Evolutionary conservation across 2,329 filamentous ascomycete genomes (phyloP), one percentile per base, ranked within the genome.

Genomic region (Talaromyces sp.): DNA sequence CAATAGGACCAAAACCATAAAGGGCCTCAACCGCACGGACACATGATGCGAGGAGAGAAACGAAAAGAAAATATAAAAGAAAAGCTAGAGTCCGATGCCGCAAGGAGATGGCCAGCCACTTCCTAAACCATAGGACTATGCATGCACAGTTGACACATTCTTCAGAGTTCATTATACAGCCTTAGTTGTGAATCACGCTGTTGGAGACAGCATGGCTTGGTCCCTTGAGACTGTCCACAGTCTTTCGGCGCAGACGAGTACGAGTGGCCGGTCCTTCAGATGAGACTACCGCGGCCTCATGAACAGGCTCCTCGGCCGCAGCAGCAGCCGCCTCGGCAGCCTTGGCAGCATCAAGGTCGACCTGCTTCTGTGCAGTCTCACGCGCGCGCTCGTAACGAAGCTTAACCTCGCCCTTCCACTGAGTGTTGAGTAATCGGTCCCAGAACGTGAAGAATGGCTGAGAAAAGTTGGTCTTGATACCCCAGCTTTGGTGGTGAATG

Each of bases 401-500:
- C 58, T 74, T 78, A 32, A 82, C 82, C 65, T 84, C 85, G 45
- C 90, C 90, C 54, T 82, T 85, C 86, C 91, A 97, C 73, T 85
- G 88, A 20, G 94, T 99, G 47, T 87, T 86, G 19, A 96, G 79
- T 24, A 91, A 68, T 42, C 83, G 81, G 71, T 99, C 94, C 91
- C 94, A 97, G 76, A 97, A 91, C 43, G 89, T 97, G 76, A 97
- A 97, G 62, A 76, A 77, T n/a, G 75, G 75, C 49, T 79, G 76
- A 8, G 75, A 76, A 51, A 76, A 79, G 57, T 78, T 77, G 45
- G 75, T 79, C 67, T 97, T 99, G 81, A 99, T 96, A 52, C 94
- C 94, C 92, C 93, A 97, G 74, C 90, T 95, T 76, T 99, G 94
- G 76, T 99, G 94, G 75, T 99, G 94, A 54, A 99, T 93, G 69